A percentile compares a stretch with the other conserved stretches of the same genome.
Conservation (phyloP, 23 red algal genomes). For the Chondrus crispus region DNA sequence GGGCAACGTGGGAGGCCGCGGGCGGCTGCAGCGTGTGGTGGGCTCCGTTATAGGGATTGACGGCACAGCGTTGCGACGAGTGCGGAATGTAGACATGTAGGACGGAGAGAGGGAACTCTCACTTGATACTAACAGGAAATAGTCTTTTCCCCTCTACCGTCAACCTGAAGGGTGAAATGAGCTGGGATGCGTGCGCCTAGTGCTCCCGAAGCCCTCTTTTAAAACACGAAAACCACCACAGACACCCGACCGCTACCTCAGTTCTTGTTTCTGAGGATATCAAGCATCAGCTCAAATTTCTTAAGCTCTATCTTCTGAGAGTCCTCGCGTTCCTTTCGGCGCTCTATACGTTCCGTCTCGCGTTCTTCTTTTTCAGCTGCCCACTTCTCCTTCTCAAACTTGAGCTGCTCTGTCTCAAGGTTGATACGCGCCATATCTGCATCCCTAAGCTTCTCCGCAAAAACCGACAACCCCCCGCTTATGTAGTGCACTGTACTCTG, state of each 20-base stretch:
- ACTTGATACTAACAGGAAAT: neutral
- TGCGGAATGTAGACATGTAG: too few relatives aligned
- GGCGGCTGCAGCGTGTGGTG: too few relatives aligned
- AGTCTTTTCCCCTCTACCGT: neutral
- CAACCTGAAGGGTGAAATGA: too few relatives aligned
- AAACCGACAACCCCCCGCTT: neutral
- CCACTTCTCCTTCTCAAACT: neutral
- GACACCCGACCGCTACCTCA: too few relatives aligned
- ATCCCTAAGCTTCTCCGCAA: neutral
- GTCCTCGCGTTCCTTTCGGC: neutral
- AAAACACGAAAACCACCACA: too few relatives aligned
- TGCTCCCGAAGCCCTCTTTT: too few relatives aligned
- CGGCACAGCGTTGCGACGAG: too few relatives aligned
- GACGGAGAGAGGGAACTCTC: neutral
- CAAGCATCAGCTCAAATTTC: neutral
- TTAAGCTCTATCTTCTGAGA: neutral
- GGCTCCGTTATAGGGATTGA: too few relatives aligned
- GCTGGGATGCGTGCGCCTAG: too few relatives aligned
- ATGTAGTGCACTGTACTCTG: too few relatives aligned
- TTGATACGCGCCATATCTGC: neutral
- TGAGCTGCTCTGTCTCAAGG: neutral
- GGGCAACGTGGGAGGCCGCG: too few relatives aligned
- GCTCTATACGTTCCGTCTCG: neutral
- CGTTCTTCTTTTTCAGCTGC: neutral
- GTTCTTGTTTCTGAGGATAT: neutral